Percentiles rank a stretch among this genome's conserved stretches.
phyloP scores from a whole-genome alignment of 768 basidiomycete genomes.

The Daedaleopsis sinensis region DNA sequence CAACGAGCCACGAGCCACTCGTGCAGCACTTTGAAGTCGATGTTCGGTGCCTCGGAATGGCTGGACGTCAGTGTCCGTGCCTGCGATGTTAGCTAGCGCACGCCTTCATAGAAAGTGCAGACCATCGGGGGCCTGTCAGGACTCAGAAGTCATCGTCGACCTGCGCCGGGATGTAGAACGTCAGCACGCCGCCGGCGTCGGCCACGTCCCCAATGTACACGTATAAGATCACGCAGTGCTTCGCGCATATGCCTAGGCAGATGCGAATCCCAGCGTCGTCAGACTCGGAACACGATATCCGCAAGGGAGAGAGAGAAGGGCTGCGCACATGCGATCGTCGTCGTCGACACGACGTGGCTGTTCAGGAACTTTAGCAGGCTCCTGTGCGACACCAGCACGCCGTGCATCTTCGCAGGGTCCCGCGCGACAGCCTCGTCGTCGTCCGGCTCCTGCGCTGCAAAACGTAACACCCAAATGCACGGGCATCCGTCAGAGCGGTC shows the following conservation, averaged over 20 bases:
- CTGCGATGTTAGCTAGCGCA: too few relatives aligned
- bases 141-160: constrained; percentile 50
- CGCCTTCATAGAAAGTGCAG: too few relatives aligned
- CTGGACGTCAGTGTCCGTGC: too few relatives aligned
- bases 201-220: constrained; percentile 85
- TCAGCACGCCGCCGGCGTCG: constrained; percentile 82
- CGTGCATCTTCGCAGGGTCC: constrained; percentile 62
- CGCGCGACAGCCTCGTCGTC: constrained; percentile 39
- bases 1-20: too few relatives aligned
- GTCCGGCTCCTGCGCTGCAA: constrained; percentile 22
- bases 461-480: too few relatives aligned
- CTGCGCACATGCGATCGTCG: constrained; percentile 79
- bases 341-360: constrained; percentile 78
- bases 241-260: constrained; percentile 71
- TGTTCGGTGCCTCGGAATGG: too few relatives aligned
- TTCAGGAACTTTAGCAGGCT: constrained; percentile 83
- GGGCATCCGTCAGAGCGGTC: too few relatives aligned
- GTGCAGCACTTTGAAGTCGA: too few relatives aligned
- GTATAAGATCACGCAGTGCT: constrained; percentile 85
- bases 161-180: constrained; percentile 85
- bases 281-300: background rate
- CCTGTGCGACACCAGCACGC: constrained; percentile 69
- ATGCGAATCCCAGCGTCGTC: too few relatives aligned
- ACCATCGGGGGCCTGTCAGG: background rate
- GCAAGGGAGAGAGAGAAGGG: background rate